Evolutionary conservation across 2,329 filamentous ascomycete genomes (phyloP).

Genomic region (Cladosporium sphaerospermum): DNA sequence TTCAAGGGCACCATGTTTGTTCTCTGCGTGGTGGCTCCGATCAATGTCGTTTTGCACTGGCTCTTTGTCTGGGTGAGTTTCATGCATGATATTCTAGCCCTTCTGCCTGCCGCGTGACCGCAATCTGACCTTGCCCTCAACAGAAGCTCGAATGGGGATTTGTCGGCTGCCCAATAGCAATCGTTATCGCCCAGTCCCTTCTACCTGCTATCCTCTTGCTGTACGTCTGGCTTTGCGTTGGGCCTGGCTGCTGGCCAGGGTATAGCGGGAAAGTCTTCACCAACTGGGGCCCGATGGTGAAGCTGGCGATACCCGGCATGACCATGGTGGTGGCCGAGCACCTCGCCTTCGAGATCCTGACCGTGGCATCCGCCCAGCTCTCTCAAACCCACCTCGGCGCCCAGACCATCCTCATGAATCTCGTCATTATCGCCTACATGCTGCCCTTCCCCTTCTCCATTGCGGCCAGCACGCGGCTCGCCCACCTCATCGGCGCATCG

Average conservation of each 20-base stretch:
- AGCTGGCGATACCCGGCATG: constrained; percentile 78
- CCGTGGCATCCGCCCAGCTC: constrained; percentile 73
- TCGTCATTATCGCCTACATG: constrained; percentile 77
- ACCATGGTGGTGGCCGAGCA: constrained; percentile 92
- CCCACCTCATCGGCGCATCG: constrained; percentile 84
- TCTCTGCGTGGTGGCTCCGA: constrained; percentile 70
- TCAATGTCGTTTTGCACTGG: constrained; percentile 77
- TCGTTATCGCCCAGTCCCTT: constrained; percentile 67
- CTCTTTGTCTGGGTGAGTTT: constrained; percentile 64
- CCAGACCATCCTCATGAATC: constrained; percentile 74
- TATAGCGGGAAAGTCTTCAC: constrained; percentile 60
- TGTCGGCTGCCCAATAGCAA: constrained; percentile 71
- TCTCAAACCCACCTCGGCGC: constrained; percentile 78
- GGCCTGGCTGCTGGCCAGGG: constrained; percentile 73
- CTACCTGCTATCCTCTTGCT: constrained; percentile 65
- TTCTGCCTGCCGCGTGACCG: background rate
- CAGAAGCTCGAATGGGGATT: constrained; percentile 57
- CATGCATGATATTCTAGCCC: background rate
- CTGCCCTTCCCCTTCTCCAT: constrained; percentile 89
- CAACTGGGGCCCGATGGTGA: constrained; percentile 81
- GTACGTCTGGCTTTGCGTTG: constrained; percentile 67
- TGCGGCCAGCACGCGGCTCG: constrained; percentile 78
- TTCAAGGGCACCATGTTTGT: constrained; percentile 78
- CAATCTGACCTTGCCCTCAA: constrained; percentile 7
- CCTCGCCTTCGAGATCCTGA: constrained; percentile 78